Evolutionary conservation across 441 rosid species (phyloP).

Genomic region (Rhodomyrtus psidioides): DNA sequence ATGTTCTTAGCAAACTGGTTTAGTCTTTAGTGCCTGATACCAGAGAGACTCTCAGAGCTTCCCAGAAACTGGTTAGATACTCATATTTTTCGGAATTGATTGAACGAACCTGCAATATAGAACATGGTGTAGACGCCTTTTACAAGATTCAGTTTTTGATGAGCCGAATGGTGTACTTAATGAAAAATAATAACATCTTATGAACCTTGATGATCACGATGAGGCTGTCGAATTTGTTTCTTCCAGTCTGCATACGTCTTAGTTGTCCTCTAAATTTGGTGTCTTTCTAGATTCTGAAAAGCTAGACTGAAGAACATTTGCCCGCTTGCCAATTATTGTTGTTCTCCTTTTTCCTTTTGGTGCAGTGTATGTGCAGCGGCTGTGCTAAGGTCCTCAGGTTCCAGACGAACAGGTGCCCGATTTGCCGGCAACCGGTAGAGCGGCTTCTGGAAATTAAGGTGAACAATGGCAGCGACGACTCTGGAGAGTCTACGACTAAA

Average conservation of each 20-base stretch:
- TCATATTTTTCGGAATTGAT: not conserved
- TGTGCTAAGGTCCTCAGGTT: slow-evolving; percentile 31
- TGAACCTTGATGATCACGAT: not conserved
- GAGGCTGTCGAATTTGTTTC: not conserved
- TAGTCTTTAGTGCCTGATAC: not conserved
- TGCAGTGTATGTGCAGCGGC: slow-evolving; percentile 30
- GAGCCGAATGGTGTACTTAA: not conserved
- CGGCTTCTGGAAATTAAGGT: slow-evolving; percentile 26
- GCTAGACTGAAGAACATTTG: not conserved
- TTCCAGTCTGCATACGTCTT: not conserved
- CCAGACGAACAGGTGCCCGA: slow-evolving; percentile 26
- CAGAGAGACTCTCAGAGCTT: not conserved
- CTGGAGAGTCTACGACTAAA: not conserved
- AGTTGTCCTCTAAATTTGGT: not conserved
- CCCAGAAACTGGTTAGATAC: not conserved
- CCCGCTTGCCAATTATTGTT: not conserved
- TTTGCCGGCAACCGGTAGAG: slow-evolving; percentile 24
- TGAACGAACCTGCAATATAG: not conserved
- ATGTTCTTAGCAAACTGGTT: not conserved
- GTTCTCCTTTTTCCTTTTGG: not conserved
- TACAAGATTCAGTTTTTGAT: not conserved
- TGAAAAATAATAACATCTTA: not conserved
- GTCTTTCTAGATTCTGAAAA: not conserved
- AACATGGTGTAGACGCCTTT: not conserved
- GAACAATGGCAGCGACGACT: slow-evolving; percentile 3